Base-by-base conservation (phyloP, 345 rosid species). In the Triadica sebifera region DNA sequence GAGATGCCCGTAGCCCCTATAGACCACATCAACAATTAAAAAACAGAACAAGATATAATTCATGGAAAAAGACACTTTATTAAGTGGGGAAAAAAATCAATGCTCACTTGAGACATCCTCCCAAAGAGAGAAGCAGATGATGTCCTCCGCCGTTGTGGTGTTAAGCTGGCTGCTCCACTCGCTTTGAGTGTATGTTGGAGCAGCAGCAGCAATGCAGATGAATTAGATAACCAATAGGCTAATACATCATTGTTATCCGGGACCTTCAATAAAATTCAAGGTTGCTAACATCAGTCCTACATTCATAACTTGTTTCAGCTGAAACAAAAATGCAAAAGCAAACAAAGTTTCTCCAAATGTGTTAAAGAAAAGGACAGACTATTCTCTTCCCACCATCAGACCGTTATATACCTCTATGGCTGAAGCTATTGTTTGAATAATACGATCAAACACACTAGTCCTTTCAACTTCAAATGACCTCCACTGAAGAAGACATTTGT, bases 401-500 rank as follows among this genome's bases (percentile, higher is more conserved):
- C 37, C 3, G 51, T 45, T 55, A 43, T 7, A 82, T 81, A 94
- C 98, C 80, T 94, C 97, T 60, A 92, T 84, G 53, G 97, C 85
- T 51, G 97, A 86, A 78, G 98, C 96, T 83, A 94, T 90, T 76
- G 97, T 87, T 80, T 94, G 98, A 80, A 94, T 94, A 71, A 94
- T 89, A 71, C 97, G 97, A 85, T 95, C 98, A 88, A 95, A 93
- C 76, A 95, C 89, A 66, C 79, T 84, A 24, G 98, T 95, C 82
- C 97, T 87, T 88, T 93, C 99, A 62, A 87, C 98, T 86, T 95
- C 99, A 86, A 95, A 93, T 78, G 98, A 95, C 79, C 96, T 89
- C 99, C 99, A 95, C 50, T 95, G 99, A 75, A 91, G 96, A 51
- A 95, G 98, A 76, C 94, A 91, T 83, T 93, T 95, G 86, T 90